Conservation (phyloP, 176 grass and related monocot genomes). For the Secale cereale region DNA sequence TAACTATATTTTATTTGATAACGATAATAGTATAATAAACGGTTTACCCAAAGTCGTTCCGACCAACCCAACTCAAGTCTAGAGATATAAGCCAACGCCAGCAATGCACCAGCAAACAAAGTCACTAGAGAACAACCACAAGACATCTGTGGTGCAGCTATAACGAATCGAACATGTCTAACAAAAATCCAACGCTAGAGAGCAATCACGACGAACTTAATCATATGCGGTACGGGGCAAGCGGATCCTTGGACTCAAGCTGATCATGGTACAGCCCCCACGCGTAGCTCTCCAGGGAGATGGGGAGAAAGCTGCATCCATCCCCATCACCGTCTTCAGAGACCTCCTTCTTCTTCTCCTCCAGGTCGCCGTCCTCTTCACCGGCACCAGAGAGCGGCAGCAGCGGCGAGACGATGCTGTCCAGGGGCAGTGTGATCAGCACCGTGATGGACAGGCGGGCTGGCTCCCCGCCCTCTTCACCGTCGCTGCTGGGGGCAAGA, state of each 20-base stretch:
- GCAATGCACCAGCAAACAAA: background rate
- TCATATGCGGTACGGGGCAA: slow-evolving; percentile 44
- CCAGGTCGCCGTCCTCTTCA: background rate
- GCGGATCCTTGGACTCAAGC: slow-evolving; percentile 54
- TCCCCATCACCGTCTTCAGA: background rate
- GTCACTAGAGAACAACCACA: background rate
- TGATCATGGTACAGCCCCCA: slow-evolving; percentile 60
- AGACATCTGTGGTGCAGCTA: background rate
- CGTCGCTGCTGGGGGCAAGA: background rate
- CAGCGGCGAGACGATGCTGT: slow-evolving; percentile 51
- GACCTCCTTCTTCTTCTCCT: background rate
- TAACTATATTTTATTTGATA: no score
- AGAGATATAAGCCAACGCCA: background rate
- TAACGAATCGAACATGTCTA: background rate
- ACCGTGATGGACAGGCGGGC: slow-evolving; percentile 47
- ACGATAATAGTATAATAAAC: background rate
- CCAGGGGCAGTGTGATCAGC: slow-evolving; percentile 54
- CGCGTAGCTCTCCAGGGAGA: slow-evolving; percentile 55
- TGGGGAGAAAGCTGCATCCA: slow-evolving; percentile 36
- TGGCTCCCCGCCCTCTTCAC: slow-evolving; percentile 1
- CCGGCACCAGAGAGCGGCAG: slow-evolving; percentile 2
- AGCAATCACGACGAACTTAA: background rate
- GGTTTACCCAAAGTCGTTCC: background rate
- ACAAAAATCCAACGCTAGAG: background rate
- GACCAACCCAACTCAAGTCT: background rate